A percentile compares a stretch with the other conserved stretches of the same genome.
phyloP scores from a whole-genome alignment of 345 rosid species.

The Populus deltoides region DNA sequence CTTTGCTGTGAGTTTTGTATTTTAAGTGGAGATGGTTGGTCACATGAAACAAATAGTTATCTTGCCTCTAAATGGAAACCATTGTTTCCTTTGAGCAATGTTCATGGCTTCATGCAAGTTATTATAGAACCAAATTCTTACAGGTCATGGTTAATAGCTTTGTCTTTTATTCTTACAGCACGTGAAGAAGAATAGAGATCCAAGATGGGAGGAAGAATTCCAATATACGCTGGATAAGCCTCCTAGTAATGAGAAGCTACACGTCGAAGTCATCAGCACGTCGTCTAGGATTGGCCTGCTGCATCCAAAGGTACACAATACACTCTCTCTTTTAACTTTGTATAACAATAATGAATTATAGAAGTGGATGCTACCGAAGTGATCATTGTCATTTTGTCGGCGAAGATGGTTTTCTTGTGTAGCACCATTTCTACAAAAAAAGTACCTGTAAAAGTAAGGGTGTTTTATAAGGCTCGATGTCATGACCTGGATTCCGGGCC shows the following conservation, averaged over 20 bases:
- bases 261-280: conserved; percentile 73
- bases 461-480: background rate
- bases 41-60: background rate
- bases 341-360: background rate
- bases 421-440: background rate
- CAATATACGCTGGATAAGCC: conserved; percentile 71
- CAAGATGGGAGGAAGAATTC: conserved; percentile 93
- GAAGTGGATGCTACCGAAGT: background rate
- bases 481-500: too few species aligned
- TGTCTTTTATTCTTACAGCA: conserved; percentile 35
- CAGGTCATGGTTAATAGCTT: background rate
- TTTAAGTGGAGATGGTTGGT: background rate
- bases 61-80: background rate
- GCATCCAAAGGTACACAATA: conserved; percentile 70
- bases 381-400: background rate
- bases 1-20: background rate
- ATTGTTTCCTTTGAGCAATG: background rate
- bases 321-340: background rate
- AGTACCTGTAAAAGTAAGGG: background rate
- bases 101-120: background rate
- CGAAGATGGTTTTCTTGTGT: background rate
- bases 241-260: conserved; percentile 66
- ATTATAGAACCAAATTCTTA: background rate
- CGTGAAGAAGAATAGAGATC: conserved; percentile 87
- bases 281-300: conserved; percentile 80